Evolutionary conservation across 192 early-diverging fungal species (phyloP), one percentile per base, ranked within the genome.

Genomic region (Cetraspora pellucida): DNA sequence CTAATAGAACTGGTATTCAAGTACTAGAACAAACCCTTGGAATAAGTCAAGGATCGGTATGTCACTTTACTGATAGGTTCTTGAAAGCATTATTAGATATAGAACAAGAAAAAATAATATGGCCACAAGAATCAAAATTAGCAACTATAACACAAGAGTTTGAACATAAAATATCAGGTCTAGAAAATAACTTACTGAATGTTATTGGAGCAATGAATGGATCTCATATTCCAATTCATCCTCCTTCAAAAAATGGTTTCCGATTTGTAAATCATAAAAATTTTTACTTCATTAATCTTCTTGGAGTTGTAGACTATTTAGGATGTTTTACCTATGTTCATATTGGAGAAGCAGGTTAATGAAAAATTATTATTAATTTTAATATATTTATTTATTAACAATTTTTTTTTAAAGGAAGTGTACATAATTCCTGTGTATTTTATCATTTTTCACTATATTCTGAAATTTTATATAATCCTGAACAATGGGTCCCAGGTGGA

Each of bases 121-220:
- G 64, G 64, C 64, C 64, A 13, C 17, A 14, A 28, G 28, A n/a
- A 44, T 19, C 30, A 37, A 19, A 6, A 66, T 44, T 66, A n/a
- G 31, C 14, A 66, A 23, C 3, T 16, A 30, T 66, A 45, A 45
- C 10, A 10, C 31, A 17, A 66, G 64, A 30, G 19, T 66, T 66
- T 66, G 64, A 31, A 1, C 17, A 31, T 43, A 14, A 14, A 19
- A 30, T 30, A 44, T 28, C 43, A 30, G 43, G 64, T 4, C 28
- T 37, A 37, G 31, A 37, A 37, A 37, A 30, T 0, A 30, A n/a
- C 9, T 9, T 66, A 44, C 64, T 28, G 9, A 66, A 66, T 44
- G 64, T 66, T 4, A 66, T 66, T 67, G 43, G 65, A 37, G 65
- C 65, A n/a, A 67, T 67, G 17, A 14, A 66, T 44, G 37, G 64